phyloP scores from a whole-genome alignment of 805 yeast species.

The Kregervanrija pseudodelftensis region DNA sequence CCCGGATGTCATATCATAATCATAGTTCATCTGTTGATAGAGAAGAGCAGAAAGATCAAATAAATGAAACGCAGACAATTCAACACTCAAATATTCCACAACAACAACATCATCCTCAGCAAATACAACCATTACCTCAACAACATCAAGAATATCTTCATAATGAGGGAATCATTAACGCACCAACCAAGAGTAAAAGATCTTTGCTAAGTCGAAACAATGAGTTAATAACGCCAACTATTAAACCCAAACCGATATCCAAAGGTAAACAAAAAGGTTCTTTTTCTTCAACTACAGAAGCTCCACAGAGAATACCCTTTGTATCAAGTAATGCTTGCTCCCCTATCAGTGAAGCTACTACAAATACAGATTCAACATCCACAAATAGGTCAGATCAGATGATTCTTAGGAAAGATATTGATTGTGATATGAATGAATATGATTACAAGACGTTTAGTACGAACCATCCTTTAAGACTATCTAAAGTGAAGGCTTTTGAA shows the following conservation, averaged over 20 bases:
- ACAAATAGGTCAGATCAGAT: slow-evolving; percentile 17
- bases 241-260: too few relatives aligned
- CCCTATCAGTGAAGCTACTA: slow-evolving; percentile 3
- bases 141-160: too few relatives aligned
- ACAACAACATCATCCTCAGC: too few relatives aligned
- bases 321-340: not conserved
- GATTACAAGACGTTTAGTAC: slow-evolving; percentile 30
- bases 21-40: slow-evolving; percentile 7
- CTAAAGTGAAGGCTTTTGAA: slow-evolving; percentile 30
- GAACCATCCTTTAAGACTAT: slow-evolving; percentile 25
- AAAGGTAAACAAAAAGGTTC: too few relatives aligned
- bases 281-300: too few relatives aligned
- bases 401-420: slow-evolving; percentile 18
- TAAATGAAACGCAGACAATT: not conserved
- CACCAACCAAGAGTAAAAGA: too few relatives aligned
- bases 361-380: slow-evolving; percentile 3
- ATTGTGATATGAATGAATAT: slow-evolving; percentile 24
- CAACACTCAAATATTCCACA: not conserved
- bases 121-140: too few relatives aligned
- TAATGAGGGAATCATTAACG: too few relatives aligned
- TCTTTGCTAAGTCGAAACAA: too few relatives aligned
- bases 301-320: too few relatives aligned
- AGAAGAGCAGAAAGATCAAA: slow-evolving; percentile 14
- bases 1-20: slow-evolving; percentile 23
- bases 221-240: too few relatives aligned